phyloP scores from a whole-genome alignment of 805 yeast species.

The Suhomyces canberraensis region DNA sequence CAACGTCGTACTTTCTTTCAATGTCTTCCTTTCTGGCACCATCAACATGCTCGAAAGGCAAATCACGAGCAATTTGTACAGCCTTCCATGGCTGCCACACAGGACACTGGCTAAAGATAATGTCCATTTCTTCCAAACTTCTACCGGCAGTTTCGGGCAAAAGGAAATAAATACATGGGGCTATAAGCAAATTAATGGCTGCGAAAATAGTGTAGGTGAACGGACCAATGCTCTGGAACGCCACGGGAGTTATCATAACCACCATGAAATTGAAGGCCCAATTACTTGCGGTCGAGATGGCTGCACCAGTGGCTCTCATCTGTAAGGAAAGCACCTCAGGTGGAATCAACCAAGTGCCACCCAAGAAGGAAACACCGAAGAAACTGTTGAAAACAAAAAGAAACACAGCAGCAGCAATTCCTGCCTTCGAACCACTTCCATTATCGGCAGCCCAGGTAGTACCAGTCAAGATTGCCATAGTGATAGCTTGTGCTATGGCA shows the following conservation, averaged over 20 bases:
- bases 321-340: slow-evolving; percentile 58
- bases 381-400: slow-evolving; percentile 40
- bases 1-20: background rate
- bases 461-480: slow-evolving; percentile 50
- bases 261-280: slow-evolving; percentile 59
- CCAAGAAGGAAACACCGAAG: slow-evolving; percentile 55
- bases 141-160: slow-evolving; percentile 80
- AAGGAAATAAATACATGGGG: slow-evolving; percentile 42
- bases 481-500: slow-evolving; percentile 41
- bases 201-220: slow-evolving; percentile 73
- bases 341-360: slow-evolving; percentile 60
- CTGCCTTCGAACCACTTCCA: slow-evolving; percentile 28
- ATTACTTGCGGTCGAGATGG: slow-evolving; percentile 54
- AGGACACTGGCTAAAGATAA: slow-evolving; percentile 27
- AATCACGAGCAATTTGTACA: slow-evolving; percentile 24
- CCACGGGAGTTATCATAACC: slow-evolving; percentile 61
- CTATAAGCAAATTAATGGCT: slow-evolving; percentile 39
- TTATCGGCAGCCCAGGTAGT: slow-evolving; percentile 36
- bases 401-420: slow-evolving; percentile 68
- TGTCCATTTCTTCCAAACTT: slow-evolving; percentile 69
- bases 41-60: slow-evolving; percentile 16
- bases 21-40: slow-evolving; percentile 1
- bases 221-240: slow-evolving; percentile 47
- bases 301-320: slow-evolving; percentile 53
- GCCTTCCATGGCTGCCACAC: slow-evolving; percentile 29